phyloP scores from a whole-genome alignment of 2,329 filamentous ascomycete genomes.

The Penicillium concentricum region DNA sequence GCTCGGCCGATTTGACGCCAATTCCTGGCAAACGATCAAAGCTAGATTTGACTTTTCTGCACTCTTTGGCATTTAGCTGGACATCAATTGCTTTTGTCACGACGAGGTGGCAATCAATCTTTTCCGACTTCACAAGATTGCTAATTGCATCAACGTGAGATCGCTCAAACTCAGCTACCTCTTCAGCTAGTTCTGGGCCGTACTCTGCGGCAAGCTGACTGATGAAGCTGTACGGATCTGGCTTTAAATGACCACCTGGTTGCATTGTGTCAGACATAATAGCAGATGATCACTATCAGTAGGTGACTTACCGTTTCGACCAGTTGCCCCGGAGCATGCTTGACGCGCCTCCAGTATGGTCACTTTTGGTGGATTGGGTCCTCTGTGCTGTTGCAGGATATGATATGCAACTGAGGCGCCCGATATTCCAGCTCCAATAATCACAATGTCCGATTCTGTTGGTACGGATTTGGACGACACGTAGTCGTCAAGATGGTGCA shows the following conservation, averaged over 20 bases:
- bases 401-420: too few relatives aligned
- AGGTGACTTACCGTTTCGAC: conserved; percentile 36
- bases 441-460: too few relatives aligned
- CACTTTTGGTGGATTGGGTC: too few relatives aligned
- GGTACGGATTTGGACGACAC: too few relatives aligned
- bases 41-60: neutral
- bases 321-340: conserved; percentile 43
- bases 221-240: neutral
- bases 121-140: neutral
- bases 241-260: neutral
- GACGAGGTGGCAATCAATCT: neutral
- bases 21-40: too few relatives aligned
- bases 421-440: too few relatives aligned
- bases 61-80: neutral
- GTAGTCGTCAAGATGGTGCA: neutral
- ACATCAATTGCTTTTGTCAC: neutral
- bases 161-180: neutral
- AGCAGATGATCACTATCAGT: neutral
- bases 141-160: neutral
- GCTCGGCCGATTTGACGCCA: too few relatives aligned
- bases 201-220: neutral
- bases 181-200: neutral
- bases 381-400: too few relatives aligned
- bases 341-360: conserved; percentile 36
- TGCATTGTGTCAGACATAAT: too few relatives aligned